Evolutionary conservation across 2,329 filamentous ascomycete genomes (phyloP).

Genomic region (Fusarium albidum): DNA sequence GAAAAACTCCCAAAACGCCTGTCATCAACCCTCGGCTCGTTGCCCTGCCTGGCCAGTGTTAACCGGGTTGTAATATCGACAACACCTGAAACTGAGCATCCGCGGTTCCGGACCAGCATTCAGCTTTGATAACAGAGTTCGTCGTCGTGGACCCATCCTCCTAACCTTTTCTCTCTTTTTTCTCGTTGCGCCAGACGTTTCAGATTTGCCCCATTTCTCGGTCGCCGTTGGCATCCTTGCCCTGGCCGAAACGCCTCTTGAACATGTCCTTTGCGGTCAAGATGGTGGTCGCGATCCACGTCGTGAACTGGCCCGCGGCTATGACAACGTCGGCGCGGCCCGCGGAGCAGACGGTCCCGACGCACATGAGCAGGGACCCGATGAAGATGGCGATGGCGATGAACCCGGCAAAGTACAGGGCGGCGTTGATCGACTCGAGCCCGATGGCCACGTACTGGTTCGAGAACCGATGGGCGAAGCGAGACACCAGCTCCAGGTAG

Average conservation of each 20-base stretch:
- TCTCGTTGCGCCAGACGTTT: constrained; percentile 4
- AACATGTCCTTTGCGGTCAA: constrained; percentile 58
- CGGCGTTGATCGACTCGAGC: constrained; percentile 59
- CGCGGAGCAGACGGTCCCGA: constrained; percentile 63
- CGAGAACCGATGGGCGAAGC: constrained; percentile 53
- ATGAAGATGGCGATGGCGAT: constrained; percentile 66
- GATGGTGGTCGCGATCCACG: constrained; percentile 60
- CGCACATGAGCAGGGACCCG: constrained; percentile 62
- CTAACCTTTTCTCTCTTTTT: no score
- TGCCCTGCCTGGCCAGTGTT: constrained; percentile 11
- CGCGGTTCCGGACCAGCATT: neutral
- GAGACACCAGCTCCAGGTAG: constrained; percentile 61
- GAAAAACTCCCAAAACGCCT: constrained; percentile 39
- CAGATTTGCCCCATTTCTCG: constrained; percentile 50
- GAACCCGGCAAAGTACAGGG: constrained; percentile 69
- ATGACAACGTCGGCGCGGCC: constrained; percentile 64
- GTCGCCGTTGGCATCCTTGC: constrained; percentile 35
- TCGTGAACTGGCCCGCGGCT: constrained; percentile 59
- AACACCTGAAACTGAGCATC: neutral
- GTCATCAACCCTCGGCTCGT: constrained; percentile 22
- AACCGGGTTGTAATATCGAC: constrained; percentile 3
- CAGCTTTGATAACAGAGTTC: neutral
- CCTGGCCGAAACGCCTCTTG: constrained; percentile 48
- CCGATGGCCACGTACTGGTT: constrained; percentile 59
- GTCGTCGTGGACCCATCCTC: neutral